phyloP scores from a whole-genome alignment of 331 rosid genomes.

The Ulmus americana region DNA sequence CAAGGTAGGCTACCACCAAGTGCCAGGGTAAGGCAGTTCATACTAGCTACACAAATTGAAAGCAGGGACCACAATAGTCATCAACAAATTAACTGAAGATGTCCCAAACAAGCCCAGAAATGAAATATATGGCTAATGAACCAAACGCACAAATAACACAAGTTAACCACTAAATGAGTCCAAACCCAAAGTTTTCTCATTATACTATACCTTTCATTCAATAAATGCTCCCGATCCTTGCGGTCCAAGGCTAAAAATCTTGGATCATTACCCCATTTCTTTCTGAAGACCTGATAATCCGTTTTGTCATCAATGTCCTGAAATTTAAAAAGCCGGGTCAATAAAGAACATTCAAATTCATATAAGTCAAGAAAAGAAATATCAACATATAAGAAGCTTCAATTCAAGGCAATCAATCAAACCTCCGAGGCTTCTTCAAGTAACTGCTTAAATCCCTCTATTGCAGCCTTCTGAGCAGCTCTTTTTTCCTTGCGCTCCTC shows the following conservation, averaged over 20 bases:
- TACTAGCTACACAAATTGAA: constrained; percentile 3
- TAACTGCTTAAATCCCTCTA: constrained; percentile 82
- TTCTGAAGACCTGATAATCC: constrained; percentile 64
- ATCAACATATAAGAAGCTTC: constrained; percentile 17
- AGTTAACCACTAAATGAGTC: constrained; percentile 7
- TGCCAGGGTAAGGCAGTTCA: neutral
- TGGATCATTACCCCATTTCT: constrained; percentile 88
- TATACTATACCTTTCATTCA: constrained; percentile 77
- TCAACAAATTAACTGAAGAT: neutral
- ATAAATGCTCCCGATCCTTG: constrained; percentile 81
- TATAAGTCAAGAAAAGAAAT: constrained; percentile 19
- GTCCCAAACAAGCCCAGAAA: constrained; percentile 6
- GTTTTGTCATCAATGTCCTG: constrained; percentile 67
- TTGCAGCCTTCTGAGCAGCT: constrained; percentile 87
- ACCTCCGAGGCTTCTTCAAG: constrained; percentile 78
- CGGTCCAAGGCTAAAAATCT: constrained; percentile 90
- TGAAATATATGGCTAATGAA: neutral
- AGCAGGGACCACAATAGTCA: neutral
- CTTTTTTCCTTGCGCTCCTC: constrained; percentile 96
- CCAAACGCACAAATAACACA: neutral
- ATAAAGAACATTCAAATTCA: constrained; percentile 22
- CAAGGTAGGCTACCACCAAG: neutral
- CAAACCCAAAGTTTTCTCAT: neutral
- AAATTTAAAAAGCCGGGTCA: constrained; percentile 18
- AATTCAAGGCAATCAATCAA: constrained; percentile 19